phyloP scores from a whole-genome alignment of 2,329 filamentous ascomycete species.

The Alternaria sp. region DNA sequence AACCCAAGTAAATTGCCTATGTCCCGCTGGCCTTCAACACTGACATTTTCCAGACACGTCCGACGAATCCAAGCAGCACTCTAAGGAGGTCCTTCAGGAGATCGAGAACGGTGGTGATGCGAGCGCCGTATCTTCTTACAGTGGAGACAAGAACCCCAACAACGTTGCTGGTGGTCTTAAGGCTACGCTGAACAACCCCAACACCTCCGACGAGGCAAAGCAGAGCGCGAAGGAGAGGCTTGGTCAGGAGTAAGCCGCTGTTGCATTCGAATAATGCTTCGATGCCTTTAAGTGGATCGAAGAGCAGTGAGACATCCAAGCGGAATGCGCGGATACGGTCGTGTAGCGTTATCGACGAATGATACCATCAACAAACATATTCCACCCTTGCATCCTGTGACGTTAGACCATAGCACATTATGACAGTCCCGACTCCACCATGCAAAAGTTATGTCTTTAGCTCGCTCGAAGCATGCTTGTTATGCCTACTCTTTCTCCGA shows the following conservation, averaged over 20 bases:
- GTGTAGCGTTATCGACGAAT: neutral
- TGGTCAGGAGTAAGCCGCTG: slow-evolving; percentile 40
- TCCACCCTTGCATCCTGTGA: neutral
- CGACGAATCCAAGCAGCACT: slow-evolving; percentile 64
- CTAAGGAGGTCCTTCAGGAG: slow-evolving; percentile 61
- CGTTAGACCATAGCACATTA: neutral
- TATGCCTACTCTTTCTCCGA: slow-evolving; percentile 12
- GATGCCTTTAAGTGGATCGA: slow-evolving; percentile 2
- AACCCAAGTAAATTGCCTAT: slow-evolving; percentile 56
- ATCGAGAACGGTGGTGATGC: slow-evolving; percentile 57
- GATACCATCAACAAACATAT: neutral
- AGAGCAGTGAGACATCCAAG: neutral
- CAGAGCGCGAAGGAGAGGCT: slow-evolving; percentile 63
- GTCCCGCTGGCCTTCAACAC: neutral
- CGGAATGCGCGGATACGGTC: neutral
- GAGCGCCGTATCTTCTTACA: slow-evolving; percentile 19
- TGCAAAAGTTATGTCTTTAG: neutral
- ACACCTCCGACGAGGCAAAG: slow-evolving; percentile 65
- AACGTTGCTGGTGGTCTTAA: slow-evolving; percentile 56
- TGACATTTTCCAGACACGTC: slow-evolving; percentile 55
- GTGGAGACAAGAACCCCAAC: slow-evolving; percentile 60
- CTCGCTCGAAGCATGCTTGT: neutral
- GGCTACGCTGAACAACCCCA: slow-evolving; percentile 64
- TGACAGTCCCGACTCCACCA: neutral
- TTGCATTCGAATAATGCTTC: neutral